Percentiles rank a stretch among this genome's conserved stretches.
These are phyloP conservation scores for Neoscytalidium dimidiatum DNA, from an alignment of 2,329 filamentous ascomycete species.

Conservation along the genomic window DNA sequence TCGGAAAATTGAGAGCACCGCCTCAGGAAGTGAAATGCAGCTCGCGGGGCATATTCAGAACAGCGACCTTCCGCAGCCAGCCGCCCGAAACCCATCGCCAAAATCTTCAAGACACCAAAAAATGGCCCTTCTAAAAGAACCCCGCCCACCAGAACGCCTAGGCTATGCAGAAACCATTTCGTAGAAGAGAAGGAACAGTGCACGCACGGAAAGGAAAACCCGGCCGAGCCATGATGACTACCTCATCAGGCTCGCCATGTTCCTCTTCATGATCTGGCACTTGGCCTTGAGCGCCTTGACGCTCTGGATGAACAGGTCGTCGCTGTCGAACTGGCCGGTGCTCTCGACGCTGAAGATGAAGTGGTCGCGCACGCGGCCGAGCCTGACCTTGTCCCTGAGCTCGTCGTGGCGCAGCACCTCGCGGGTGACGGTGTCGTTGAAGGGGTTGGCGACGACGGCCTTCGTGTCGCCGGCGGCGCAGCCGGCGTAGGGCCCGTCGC, in stretches of 20 bases:
- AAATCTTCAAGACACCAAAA: not conserved
- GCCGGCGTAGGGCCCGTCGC: constrained; percentile 68
- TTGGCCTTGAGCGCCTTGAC: constrained; percentile 84
- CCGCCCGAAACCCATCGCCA: not conserved
- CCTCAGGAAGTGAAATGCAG: too few relatives aligned
- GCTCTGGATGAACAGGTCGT: constrained; percentile 88
- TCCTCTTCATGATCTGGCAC: constrained; percentile 71
- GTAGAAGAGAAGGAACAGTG: not conserved
- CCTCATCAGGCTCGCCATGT: constrained; percentile 54
- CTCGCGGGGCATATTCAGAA: too few relatives aligned
- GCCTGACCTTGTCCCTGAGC: constrained; percentile 93
- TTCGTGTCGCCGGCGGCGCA: constrained; percentile 71
- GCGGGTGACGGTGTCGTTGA: constrained; percentile 93
- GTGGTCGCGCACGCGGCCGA: constrained; percentile 87
- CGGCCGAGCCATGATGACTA: not conserved
- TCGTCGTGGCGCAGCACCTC: constrained; percentile 90
- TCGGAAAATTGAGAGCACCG: too few relatives aligned
- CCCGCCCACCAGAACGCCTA: constrained; percentile 19
- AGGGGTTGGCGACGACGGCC: constrained; percentile 83
- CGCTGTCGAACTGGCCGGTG: constrained; percentile 91
- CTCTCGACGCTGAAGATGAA: constrained; percentile 98
- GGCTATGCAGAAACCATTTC: constrained; percentile 20
- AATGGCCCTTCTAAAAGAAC: not conserved
- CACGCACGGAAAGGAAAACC: not conserved
- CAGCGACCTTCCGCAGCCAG: too few relatives aligned